Conservation (phyloP, 176 grass and related monocot genomes). For the Triticum timopheevii region DNA sequence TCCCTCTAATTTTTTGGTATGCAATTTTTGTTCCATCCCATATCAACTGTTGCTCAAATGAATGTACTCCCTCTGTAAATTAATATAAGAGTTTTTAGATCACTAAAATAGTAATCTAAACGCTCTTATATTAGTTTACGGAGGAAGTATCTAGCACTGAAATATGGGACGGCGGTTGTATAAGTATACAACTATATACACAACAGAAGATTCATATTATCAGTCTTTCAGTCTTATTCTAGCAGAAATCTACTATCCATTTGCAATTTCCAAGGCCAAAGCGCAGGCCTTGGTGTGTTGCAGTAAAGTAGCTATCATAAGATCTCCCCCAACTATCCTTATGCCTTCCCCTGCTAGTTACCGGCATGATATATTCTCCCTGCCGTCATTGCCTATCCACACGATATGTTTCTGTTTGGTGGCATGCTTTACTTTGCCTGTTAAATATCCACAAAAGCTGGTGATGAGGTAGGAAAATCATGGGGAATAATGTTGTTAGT, state of each 20-base stretch:
- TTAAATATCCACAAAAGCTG: not conserved
- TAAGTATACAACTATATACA: not conserved
- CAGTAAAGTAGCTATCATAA: not conserved
- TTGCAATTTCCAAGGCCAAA: not conserved
- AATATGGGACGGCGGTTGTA: too few relatives aligned
- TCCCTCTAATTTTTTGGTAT: not conserved
- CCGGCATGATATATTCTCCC: not conserved
- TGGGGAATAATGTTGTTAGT: not conserved
- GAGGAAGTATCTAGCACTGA: too few relatives aligned
- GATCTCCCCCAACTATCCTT: slow-evolving; percentile 4
- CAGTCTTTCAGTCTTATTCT: not conserved
- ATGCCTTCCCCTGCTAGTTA: not conserved
- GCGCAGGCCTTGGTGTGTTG: not conserved
- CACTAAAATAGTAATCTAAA: too few relatives aligned
- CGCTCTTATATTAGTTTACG: too few relatives aligned
- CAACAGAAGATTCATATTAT: not conserved
- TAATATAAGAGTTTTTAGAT: too few relatives aligned
- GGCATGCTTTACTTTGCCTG: not conserved
- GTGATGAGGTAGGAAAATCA: not conserved
- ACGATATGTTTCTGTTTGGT: not conserved
- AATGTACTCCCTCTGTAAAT: too few relatives aligned
- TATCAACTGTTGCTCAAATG: too few relatives aligned
- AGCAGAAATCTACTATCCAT: not conserved
- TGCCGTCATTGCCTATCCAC: not conserved
- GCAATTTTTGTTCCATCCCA: not conserved